Conservation (phyloP, 768 basidiomycete species). For the Termitomyces sp. region DNA sequence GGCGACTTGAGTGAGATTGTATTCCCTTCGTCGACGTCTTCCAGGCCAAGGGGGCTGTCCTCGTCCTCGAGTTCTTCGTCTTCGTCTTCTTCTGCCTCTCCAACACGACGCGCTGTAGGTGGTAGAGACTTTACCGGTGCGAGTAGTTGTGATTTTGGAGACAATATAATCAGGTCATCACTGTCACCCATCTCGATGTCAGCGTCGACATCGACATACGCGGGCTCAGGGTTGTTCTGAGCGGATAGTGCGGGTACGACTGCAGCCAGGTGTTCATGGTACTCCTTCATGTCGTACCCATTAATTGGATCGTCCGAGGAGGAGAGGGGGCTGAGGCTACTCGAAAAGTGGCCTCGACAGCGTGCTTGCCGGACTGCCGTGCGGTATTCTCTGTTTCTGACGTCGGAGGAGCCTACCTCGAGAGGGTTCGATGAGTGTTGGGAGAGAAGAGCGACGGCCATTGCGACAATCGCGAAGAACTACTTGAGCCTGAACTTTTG, state of each 20-base stretch:
- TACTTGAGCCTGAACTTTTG: neutral
- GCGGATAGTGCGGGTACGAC: slow-evolving; percentile 28
- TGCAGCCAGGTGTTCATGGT: slow-evolving; percentile 45
- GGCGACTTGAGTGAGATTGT: slow-evolving; percentile 50
- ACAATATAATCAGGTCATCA: slow-evolving; percentile 29
- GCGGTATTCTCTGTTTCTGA: slow-evolving; percentile 41
- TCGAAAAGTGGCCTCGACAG: slow-evolving; percentile 9
- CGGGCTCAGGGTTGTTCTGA: slow-evolving; percentile 6
- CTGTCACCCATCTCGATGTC: slow-evolving; percentile 44
- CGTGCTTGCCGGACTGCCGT: slow-evolving; percentile 25
- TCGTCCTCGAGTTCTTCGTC: slow-evolving; percentile 17
- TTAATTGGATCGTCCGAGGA: slow-evolving; percentile 53
- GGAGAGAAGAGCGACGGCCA: slow-evolving; percentile 44
- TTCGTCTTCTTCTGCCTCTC: neutral
- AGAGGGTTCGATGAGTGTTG: slow-evolving; percentile 74
- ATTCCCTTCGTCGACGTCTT: slow-evolving; percentile 55
- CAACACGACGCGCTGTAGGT: neutral
- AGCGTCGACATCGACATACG: slow-evolving; percentile 42
- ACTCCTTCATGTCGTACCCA: slow-evolving; percentile 35
- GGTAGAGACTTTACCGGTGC: neutral
- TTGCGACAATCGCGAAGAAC: slow-evolving; percentile 11
- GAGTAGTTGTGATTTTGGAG: neutral
- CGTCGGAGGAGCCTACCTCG: slow-evolving; percentile 59
- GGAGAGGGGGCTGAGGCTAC: slow-evolving; percentile 23
- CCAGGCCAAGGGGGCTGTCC: slow-evolving; percentile 27